Evolutionary conservation across 345 rosid species (phyloP).

Genomic region (Rhizophora apiculata): DNA sequence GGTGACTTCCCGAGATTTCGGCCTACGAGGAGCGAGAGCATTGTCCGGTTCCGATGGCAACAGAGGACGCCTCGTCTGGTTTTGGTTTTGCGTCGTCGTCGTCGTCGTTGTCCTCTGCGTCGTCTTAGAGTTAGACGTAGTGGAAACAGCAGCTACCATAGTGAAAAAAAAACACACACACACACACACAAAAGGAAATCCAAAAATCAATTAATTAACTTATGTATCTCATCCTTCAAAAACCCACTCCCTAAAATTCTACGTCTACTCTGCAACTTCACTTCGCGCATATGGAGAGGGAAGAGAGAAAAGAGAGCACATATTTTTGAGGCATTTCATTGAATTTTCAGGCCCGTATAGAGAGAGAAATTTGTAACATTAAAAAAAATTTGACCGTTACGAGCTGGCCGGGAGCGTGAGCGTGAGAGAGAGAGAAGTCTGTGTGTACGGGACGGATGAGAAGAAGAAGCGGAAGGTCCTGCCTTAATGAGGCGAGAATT

Average conservation of each 20-base stretch:
- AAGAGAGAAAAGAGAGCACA: not conserved
- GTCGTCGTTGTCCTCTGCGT: slow-evolving; percentile 11
- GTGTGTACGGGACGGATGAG: no score
- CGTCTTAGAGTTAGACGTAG: slow-evolving; percentile 40
- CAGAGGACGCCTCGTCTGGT: slow-evolving; percentile 49
- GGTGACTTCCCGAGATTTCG: slow-evolving; percentile 63
- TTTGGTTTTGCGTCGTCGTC: slow-evolving; percentile 30
- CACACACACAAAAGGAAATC: not conserved
- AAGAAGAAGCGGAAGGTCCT: slow-evolving; percentile 16
- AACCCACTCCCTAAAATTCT: slow-evolving; percentile 25
- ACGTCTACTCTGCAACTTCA: slow-evolving; percentile 1
- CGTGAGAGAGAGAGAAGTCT: slow-evolving; percentile 5
- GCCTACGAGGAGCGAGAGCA: slow-evolving; percentile 56
- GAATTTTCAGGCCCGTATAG: not conserved
- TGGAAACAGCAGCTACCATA: slow-evolving; percentile 71
- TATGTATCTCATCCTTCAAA: slow-evolving; percentile 27
- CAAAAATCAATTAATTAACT: slow-evolving; percentile 13
- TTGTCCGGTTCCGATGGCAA: slow-evolving; percentile 66
- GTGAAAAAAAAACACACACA: slow-evolving; percentile 11
- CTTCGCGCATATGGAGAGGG: not conserved
- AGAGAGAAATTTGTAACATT: slow-evolving; percentile 7
- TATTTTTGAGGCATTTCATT: not conserved
- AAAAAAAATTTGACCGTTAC: slow-evolving; percentile 45
- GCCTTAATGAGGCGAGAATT: slow-evolving; percentile 35
- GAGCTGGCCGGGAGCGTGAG: slow-evolving; percentile 28